These are phyloP conservation scores for Pyrus communis DNA, from an alignment of 306 rosid genomes.

Conservation along the genomic window DNA sequence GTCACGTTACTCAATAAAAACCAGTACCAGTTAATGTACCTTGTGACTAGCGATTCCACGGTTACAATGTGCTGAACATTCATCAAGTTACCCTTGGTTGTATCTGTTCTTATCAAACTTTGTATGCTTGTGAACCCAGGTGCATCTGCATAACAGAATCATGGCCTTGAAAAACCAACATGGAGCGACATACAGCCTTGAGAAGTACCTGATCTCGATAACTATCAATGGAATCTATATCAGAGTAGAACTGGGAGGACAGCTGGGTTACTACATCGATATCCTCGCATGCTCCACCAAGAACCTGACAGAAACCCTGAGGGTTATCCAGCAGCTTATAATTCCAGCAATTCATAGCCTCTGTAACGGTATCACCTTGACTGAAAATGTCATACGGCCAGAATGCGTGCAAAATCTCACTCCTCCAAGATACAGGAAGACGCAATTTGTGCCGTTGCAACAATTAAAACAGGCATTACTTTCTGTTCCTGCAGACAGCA, in stretches of 20 bases:
- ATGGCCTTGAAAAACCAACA: constrained; percentile 62
- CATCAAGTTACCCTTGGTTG: background rate
- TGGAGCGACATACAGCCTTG: constrained; percentile 89
- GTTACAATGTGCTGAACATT: background rate
- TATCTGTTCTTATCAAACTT: constrained; percentile 13
- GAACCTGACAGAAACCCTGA: constrained; percentile 75
- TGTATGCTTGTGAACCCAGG: constrained; percentile 41
- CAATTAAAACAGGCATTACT: constrained; percentile 74
- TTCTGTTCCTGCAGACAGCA: constrained; percentile 83
- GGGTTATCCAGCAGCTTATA: constrained; percentile 66
- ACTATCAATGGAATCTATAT: constrained; percentile 74
- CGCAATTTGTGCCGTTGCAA: constrained; percentile 58
- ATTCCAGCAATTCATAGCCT: constrained; percentile 77
- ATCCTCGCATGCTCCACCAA: constrained; percentile 80
- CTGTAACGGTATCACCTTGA: constrained; percentile 71
- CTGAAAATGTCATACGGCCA: constrained; percentile 70
- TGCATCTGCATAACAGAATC: constrained; percentile 76
- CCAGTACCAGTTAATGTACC: background rate
- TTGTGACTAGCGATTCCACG: background rate
- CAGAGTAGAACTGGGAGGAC: constrained; percentile 90
- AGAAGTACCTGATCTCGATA: constrained; percentile 74
- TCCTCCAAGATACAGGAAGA: constrained; percentile 69
- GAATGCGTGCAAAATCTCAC: constrained; percentile 70
- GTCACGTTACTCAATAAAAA: background rate
- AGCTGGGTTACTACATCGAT: constrained; percentile 63